A percentile compares a stretch with the other conserved stretches of the same genome.
phyloP scores from a whole-genome alignment of 495 filamentous ascomycete genomes.

The Xylaria flabelliformis region DNA sequence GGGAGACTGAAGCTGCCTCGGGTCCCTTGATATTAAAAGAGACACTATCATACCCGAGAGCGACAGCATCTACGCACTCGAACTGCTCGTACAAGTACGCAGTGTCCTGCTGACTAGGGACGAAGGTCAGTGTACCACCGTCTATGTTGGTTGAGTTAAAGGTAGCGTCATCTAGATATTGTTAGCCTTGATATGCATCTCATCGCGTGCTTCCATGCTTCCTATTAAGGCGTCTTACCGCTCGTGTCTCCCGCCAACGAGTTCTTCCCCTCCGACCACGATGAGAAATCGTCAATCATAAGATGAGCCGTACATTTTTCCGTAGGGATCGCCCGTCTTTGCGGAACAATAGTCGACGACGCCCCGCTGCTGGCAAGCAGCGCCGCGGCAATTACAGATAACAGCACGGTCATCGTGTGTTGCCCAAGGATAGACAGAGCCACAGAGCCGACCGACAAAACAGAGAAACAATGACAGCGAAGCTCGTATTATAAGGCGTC shows the following conservation, averaged over 20 bases:
- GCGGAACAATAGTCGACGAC: conserved; percentile 28
- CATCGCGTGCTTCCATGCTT: too few species aligned
- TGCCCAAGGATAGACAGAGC: conserved; percentile 14
- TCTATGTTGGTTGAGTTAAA: conserved; percentile 57
- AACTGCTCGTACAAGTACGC: conserved; percentile 68
- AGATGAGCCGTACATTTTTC: conserved; percentile 58
- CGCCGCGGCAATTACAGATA: conserved; percentile 35
- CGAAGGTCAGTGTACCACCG: conserved; percentile 58
- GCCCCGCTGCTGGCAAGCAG: conserved; percentile 36
- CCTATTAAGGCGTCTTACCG: conserved; percentile 60
- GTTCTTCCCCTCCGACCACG: conserved; percentile 58
- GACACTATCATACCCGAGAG: conserved; percentile 57
- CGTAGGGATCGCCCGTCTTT: conserved; percentile 28
- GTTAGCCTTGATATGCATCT: conserved; percentile 33
- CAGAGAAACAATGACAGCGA: conserved; percentile 3
- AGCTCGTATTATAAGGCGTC: conserved; percentile 29
- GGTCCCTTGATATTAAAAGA: conserved; percentile 64
- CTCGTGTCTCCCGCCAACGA: conserved; percentile 54
- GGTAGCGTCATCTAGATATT: conserved; percentile 58
- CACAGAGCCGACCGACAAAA: conserved; percentile 3
- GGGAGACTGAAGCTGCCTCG: conserved; percentile 51
- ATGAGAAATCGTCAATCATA: conserved; percentile 63
- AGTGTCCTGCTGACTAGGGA: conserved; percentile 46
- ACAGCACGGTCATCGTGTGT: conserved; percentile 33
- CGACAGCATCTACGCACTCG: conserved; percentile 53